These are phyloP conservation scores for Trichoderma asperellum DNA, from an alignment of 2,329 filamentous ascomycete species.

Conservation along the genomic window DNA sequence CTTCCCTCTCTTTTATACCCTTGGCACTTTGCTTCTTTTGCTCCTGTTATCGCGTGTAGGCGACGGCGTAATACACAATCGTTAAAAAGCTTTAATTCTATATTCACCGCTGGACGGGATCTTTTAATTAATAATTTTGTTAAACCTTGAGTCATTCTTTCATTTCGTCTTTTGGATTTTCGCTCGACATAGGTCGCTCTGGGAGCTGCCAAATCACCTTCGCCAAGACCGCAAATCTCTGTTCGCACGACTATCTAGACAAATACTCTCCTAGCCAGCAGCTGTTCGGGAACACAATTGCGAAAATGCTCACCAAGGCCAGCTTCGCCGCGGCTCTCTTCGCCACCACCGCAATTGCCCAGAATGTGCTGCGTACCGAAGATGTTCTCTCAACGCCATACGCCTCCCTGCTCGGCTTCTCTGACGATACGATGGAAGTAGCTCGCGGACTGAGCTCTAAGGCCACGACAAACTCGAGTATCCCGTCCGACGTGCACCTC, in stretches of 20 bases:
- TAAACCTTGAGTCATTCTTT: background rate
- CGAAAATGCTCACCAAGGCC: conserved; percentile 23
- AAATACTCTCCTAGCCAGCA: background rate
- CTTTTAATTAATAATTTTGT: background rate
- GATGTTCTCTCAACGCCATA: conserved; percentile 41
- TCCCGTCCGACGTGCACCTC: conserved; percentile 40
- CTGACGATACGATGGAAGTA: conserved; percentile 21
- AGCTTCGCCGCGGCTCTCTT: conserved; percentile 23
- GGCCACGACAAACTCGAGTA: conserved; percentile 32
- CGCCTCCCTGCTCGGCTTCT: conserved; percentile 31
- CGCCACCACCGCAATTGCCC: conserved; percentile 18
- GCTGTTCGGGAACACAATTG: background rate
- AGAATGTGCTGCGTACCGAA: conserved; percentile 37
- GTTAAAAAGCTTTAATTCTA: conserved; percentile 6
- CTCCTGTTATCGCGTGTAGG: background rate
- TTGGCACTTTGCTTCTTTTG: background rate
- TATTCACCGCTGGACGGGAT: conserved; percentile 26
- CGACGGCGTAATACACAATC: conserved; percentile 12
- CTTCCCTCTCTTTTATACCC: background rate
- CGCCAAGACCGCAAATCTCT: background rate
- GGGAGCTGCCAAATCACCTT: background rate
- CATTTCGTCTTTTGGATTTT: background rate
- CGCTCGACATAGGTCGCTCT: background rate
- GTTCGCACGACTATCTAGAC: background rate
- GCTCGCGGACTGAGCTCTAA: background rate